These are phyloP conservation scores for Spinellus fusiger DNA, from an alignment of 192 early-diverging fungal genomes.

Conservation along the genomic window DNA sequence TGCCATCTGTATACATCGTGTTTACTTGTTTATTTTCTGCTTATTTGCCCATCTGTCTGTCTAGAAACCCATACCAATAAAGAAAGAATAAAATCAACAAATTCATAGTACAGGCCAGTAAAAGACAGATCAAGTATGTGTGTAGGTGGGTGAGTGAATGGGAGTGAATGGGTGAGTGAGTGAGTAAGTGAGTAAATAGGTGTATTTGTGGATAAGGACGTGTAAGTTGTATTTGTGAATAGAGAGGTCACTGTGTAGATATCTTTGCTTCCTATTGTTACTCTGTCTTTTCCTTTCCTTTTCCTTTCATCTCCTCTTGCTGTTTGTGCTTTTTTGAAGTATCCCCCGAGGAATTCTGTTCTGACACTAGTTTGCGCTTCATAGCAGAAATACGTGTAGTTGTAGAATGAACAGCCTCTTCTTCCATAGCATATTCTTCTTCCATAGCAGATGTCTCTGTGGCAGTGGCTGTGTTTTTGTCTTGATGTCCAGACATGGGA, in stretches of 20 bases:
- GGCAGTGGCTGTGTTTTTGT: too few species aligned
- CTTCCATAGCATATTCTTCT: neutral
- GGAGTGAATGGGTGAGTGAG: neutral
- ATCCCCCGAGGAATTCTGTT: neutral
- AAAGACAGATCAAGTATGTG: too few species aligned
- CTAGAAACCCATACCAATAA: too few species aligned
- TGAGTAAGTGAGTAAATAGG: neutral
- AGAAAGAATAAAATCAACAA: too few species aligned
- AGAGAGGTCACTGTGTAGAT: too few species aligned
- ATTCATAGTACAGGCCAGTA: too few species aligned
- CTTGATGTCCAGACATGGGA: too few species aligned
- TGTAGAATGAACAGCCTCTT: neutral
- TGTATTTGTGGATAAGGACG: neutral
- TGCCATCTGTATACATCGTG: too few species aligned
- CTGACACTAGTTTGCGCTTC: neutral
- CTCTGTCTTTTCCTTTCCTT: conserved; percentile 13
- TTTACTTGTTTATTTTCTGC: too few species aligned
- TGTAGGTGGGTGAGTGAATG: neutral
- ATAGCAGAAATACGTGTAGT: neutral
- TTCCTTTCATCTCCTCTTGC: conserved; percentile 5
- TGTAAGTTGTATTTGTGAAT: neutral
- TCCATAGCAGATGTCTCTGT: neutral
- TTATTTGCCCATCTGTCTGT: too few species aligned
- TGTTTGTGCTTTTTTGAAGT: neutral
- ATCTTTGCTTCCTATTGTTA: neutral